Percentiles rank a stretch among this genome's conserved stretches.
These are phyloP conservation scores for Lepiota venenata DNA, from an alignment of 768 basidiomycete species.

Conservation along the genomic window DNA sequence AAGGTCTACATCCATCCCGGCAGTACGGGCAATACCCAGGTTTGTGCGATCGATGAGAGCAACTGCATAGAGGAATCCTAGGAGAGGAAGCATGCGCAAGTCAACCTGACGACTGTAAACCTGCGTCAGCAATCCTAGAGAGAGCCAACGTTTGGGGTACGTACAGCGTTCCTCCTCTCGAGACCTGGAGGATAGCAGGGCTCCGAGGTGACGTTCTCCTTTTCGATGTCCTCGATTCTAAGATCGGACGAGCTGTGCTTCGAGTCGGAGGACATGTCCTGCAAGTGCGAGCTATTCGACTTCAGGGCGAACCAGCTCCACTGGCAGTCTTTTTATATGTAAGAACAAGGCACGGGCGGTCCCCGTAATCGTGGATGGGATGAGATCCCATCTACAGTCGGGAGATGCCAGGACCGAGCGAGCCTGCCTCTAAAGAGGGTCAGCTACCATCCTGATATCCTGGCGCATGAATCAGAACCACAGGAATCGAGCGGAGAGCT, in stretches of 20 bases:
- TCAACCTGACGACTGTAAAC: constrained; percentile 26
- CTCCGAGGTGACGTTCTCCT: constrained; percentile 7
- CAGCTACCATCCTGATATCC: too few relatives aligned
- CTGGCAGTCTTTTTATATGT: background rate
- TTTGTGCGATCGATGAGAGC: constrained; percentile 35
- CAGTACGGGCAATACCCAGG: constrained; percentile 30
- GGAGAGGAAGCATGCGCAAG: constrained; percentile 31
- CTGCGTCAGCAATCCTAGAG: background rate
- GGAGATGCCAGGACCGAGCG: background rate
- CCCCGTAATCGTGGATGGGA: background rate
- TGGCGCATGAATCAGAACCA: too few relatives aligned
- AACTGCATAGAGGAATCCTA: constrained; percentile 31
- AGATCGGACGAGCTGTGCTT: constrained; percentile 19
- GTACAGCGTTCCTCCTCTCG: constrained; percentile 20
- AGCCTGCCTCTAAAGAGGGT: too few relatives aligned
- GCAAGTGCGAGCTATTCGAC: background rate
- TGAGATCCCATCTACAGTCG: background rate
- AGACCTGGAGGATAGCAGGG: constrained; percentile 17
- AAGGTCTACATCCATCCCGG: constrained; percentile 32
- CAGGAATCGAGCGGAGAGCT: too few relatives aligned
- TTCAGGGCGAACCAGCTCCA: background rate
- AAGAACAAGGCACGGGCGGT: background rate
- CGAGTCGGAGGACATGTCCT: constrained; percentile 19
- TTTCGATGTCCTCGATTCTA: constrained; percentile 18
- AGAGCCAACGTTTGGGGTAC: background rate